Evolutionary conservation across 805 yeast genomes (phyloP).

Genomic region (Candida arabinofermentans): DNA sequence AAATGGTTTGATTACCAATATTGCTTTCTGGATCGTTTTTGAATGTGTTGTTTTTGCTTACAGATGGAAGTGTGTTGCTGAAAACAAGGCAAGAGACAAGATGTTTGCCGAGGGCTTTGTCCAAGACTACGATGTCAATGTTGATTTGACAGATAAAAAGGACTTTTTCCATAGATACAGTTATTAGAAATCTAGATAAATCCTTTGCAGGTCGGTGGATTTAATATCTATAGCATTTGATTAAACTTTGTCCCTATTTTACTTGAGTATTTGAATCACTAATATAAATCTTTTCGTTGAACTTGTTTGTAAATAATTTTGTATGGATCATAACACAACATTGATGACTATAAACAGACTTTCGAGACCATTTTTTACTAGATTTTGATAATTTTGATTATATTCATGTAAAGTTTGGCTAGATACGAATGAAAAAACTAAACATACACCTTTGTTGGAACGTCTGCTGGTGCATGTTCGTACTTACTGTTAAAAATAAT

Average conservation of each 20-base stretch:
- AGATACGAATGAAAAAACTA: background rate
- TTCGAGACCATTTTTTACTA: too few relatives aligned
- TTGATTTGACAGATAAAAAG: slow-evolving; percentile 28
- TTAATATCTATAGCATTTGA: too few relatives aligned
- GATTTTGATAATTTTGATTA: too few relatives aligned
- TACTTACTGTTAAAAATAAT: slow-evolving; percentile 15
- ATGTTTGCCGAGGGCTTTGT: slow-evolving; percentile 9
- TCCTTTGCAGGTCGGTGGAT: too few relatives aligned
- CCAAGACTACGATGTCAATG: slow-evolving; percentile 15
- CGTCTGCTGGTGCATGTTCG: slow-evolving; percentile 2
- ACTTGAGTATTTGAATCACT: too few relatives aligned
- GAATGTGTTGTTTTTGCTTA: slow-evolving; percentile 18
- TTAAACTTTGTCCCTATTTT: too few relatives aligned
- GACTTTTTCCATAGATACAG: slow-evolving; percentile 25
- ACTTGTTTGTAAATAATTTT: background rate
- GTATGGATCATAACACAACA: background rate
- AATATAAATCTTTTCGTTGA: too few relatives aligned
- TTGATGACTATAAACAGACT: background rate
- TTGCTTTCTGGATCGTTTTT: slow-evolving; percentile 37
- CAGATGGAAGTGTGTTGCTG: slow-evolving; percentile 23
- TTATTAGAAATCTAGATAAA: slow-evolving; percentile 7
- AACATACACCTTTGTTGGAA: background rate
- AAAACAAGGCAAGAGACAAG: slow-evolving; percentile 23
- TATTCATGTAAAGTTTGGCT: too few relatives aligned
- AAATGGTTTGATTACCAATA: slow-evolving; percentile 51